Percentiles rank a stretch among this genome's conserved stretches.
Conservation (phyloP, 176 grass and related monocot genomes). For the Cenchrus fungigraminus region DNA sequence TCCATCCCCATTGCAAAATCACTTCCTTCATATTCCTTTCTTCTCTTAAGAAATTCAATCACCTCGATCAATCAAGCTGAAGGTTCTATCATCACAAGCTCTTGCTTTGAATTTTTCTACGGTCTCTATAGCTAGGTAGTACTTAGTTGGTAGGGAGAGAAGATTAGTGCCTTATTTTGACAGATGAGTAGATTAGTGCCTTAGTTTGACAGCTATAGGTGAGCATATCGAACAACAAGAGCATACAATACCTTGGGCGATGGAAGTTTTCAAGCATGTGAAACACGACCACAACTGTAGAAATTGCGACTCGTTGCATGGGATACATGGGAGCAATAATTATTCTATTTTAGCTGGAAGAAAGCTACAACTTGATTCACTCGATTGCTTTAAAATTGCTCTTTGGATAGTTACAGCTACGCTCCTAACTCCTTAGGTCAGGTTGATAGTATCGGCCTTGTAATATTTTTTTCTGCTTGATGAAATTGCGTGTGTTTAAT, state of each 20-base stretch:
- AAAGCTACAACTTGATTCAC: constrained; percentile 3
- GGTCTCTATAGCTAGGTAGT: background rate
- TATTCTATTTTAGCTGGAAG: background rate
- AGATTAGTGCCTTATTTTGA: constrained; percentile 27
- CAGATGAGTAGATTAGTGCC: background rate
- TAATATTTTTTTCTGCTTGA: background rate
- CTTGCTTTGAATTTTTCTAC: constrained; percentile 13
- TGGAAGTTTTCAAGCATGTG: constrained; percentile 35
- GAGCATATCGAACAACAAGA: constrained; percentile 21
- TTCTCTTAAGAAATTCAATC: constrained; percentile 33
- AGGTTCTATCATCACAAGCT: constrained; percentile 21
- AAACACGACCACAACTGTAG: constrained; percentile 39
- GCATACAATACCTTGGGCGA: constrained; percentile 5
- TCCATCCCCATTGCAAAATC: constrained; percentile 18
- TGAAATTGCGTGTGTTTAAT: too few relatives aligned
- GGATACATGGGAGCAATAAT: background rate
- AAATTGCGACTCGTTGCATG: constrained; percentile 26
- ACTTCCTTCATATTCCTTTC: constrained; percentile 16
- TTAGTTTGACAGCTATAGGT: constrained; percentile 30
- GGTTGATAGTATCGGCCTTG: background rate
- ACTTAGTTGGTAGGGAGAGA: background rate
- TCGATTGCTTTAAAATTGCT: background rate
- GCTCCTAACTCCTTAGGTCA: background rate
- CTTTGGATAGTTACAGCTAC: background rate
- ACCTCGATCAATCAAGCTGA: constrained; percentile 21